These are phyloP conservation scores for Colletotrichum godetiae DNA, from an alignment of 2,329 filamentous ascomycete genomes.

Conservation along the genomic window DNA sequence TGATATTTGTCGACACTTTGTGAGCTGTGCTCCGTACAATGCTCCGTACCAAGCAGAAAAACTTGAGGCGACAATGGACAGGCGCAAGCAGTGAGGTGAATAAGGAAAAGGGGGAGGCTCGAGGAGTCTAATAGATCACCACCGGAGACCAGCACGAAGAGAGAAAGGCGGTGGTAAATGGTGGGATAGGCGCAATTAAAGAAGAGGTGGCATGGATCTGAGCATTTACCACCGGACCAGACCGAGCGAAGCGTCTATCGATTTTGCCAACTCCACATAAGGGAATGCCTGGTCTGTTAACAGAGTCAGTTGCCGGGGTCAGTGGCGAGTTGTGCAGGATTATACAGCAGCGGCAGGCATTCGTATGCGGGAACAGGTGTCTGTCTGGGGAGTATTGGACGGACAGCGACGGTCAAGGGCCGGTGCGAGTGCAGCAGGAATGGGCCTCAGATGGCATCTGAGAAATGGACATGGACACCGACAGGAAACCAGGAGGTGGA, in stretches of 20 bases:
- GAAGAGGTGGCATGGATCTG: slow-evolving; percentile 27
- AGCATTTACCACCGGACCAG: slow-evolving; percentile 32
- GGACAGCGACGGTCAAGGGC: not conserved
- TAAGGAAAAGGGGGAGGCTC: slow-evolving; percentile 14
- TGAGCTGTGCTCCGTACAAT: not conserved
- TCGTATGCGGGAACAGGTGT: slow-evolving; percentile 17
- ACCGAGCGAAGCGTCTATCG: slow-evolving; percentile 34
- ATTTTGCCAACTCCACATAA: slow-evolving; percentile 26
- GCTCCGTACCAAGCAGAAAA: not conserved
- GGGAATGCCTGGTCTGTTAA: slow-evolving; percentile 22
- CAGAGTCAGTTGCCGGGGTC: slow-evolving; percentile 31
- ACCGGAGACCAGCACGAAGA: slow-evolving; percentile 25
- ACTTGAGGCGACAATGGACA: slow-evolving; percentile 1
- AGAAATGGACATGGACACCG: slow-evolving; percentile 16
- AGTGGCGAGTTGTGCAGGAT: slow-evolving; percentile 30
- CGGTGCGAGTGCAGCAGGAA: not conserved
- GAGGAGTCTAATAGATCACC: slow-evolving; percentile 30
- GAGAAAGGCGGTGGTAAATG: slow-evolving; percentile 6
- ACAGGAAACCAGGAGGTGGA: slow-evolving; percentile 35
- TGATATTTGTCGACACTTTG: slow-evolving; percentile 11
- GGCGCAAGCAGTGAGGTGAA: slow-evolving; percentile 2
- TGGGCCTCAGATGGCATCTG: slow-evolving; percentile 35
- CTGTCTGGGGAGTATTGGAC: slow-evolving; percentile 26
- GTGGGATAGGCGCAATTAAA: slow-evolving; percentile 35
- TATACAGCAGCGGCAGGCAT: slow-evolving; percentile 5